Percentiles rank a stretch among this genome's conserved stretches.
phyloP scores from a whole-genome alignment of 2,329 filamentous ascomycete genomes.

The Calonectria montana region DNA sequence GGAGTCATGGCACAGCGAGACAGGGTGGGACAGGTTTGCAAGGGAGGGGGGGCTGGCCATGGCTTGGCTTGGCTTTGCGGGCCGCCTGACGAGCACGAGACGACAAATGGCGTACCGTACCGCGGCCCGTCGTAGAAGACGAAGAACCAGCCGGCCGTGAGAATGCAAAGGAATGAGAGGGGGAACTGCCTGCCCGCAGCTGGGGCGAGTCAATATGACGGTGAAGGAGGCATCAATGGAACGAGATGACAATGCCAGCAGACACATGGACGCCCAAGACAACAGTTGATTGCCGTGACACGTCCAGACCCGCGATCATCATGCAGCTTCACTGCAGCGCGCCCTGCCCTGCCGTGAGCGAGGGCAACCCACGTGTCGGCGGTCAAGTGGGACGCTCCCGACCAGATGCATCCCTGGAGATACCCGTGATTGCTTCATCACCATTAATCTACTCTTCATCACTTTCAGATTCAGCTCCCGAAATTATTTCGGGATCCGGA shows the following conservation, averaged over 20 bases:
- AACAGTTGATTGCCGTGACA: neutral
- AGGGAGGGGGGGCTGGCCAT: slow-evolving; percentile 10
- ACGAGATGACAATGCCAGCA: neutral
- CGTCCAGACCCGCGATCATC: neutral
- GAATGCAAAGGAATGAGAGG: neutral
- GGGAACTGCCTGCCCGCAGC: neutral
- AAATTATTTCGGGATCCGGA: slow-evolving; percentile 4
- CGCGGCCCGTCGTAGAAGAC: slow-evolving; percentile 2
- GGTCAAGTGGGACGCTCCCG: slow-evolving; percentile 26
- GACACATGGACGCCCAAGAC: neutral
- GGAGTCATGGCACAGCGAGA: neutral
- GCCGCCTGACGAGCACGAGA: slow-evolving; percentile 4
- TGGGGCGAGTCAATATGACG: neutral
- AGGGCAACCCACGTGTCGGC: slow-evolving; percentile 26
- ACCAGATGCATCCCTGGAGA: slow-evolving; percentile 14
- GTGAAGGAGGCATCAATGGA: neutral
- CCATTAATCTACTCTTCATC: slow-evolving; percentile 12
- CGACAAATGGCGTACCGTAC: neutral
- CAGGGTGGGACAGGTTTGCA: neutral
- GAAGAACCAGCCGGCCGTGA: neutral
- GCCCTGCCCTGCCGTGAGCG: neutral
- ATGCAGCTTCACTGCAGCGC: neutral
- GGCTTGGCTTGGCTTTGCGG: slow-evolving; percentile 9
- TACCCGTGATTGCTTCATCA: slow-evolving; percentile 10
- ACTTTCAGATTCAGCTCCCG: neutral